Base-by-base conservation (phyloP, 2,329 filamentous ascomycete genomes). In the Lasiodiplodia citricola region DNA sequence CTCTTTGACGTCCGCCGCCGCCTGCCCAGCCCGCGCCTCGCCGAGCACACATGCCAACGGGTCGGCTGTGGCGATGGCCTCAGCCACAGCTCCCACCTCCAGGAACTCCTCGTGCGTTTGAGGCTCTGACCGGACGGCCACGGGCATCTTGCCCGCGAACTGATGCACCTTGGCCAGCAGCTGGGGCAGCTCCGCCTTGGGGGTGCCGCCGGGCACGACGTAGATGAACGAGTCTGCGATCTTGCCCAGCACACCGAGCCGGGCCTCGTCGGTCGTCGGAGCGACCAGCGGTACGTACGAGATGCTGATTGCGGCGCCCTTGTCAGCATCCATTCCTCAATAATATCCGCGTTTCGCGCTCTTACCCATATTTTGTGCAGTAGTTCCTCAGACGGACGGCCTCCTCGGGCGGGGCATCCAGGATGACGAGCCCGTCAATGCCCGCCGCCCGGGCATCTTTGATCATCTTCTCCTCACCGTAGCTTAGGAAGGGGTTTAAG, bases 181-280 rank as follows among this genome's bases (percentile, higher is more conserved):
- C 64, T 92, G 90, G 18, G 94, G 93, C 44, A 99, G 87, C 69
- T 91, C 90, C 54, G 90, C 86, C 80, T 92, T 97, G 75, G 98
- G 83, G 31, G 89, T 90, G 41, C 94, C 94, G 0, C 95, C 88
- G 25, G 95, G 98, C 66, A 99, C 96, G 70, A 99, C 94, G 80
- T 99, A 99, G 82, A 99, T 97, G 84, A 98, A 99, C 4, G 94
- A 97, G 82, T 98, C 95, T 76, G 96, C 96, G 72, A 99, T 94
- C 80, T 93, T 90, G 87, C 96, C 98, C 14, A 99, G 90, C 47
- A 97, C 87, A 82, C 92, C 95, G 94, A 99, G 97, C 75, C 96
- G 92, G 72, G 88, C 86, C 74, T 97, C 94, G 8, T 94, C 97
- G 1, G 96, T 98, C 13, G 94, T 89, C 6, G 96, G 96, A 0